These are phyloP conservation scores for Naumovozyma castellii DNA, from an alignment of 805 yeast species.

Conservation along the genomic window DNA sequence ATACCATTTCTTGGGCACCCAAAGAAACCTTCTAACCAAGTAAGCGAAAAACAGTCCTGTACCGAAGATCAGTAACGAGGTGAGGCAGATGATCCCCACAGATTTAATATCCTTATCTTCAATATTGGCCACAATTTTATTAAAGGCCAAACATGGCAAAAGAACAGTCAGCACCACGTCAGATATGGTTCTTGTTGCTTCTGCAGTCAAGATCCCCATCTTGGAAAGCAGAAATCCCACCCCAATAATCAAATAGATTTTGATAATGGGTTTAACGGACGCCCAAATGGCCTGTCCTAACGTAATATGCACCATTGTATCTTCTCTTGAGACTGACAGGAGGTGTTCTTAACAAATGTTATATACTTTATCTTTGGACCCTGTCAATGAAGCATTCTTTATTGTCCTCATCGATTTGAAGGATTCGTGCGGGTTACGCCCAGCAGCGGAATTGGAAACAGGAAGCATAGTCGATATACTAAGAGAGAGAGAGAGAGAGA, in stretches of 20 bases:
- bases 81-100: slow-evolving; percentile 51
- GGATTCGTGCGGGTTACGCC: not conserved
- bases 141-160: slow-evolving; percentile 56
- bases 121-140: slow-evolving; percentile 50
- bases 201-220: slow-evolving; percentile 46
- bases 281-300: slow-evolving; percentile 28
- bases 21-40: slow-evolving; percentile 19
- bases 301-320: slow-evolving; percentile 1
- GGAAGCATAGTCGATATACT: not conserved
- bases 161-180: slow-evolving; percentile 51
- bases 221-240: slow-evolving; percentile 53
- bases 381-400: not conserved
- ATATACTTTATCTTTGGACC: too few species aligned
- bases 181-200: slow-evolving; percentile 51
- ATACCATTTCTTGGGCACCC: slow-evolving; percentile 55
- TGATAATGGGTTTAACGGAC: slow-evolving; percentile 64
- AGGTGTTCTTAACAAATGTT: too few species aligned
- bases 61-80: slow-evolving; percentile 40
- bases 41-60: slow-evolving; percentile 41
- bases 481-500: not conserved
- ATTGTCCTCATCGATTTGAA: not conserved
- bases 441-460: too few species aligned
- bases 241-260: slow-evolving; percentile 58
- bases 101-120: slow-evolving; percentile 54
- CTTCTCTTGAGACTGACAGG: not conserved